phyloP scores from a whole-genome alignment of 2,329 filamentous ascomycete genomes.

The Pseudocercospora fijiensis region DNA sequence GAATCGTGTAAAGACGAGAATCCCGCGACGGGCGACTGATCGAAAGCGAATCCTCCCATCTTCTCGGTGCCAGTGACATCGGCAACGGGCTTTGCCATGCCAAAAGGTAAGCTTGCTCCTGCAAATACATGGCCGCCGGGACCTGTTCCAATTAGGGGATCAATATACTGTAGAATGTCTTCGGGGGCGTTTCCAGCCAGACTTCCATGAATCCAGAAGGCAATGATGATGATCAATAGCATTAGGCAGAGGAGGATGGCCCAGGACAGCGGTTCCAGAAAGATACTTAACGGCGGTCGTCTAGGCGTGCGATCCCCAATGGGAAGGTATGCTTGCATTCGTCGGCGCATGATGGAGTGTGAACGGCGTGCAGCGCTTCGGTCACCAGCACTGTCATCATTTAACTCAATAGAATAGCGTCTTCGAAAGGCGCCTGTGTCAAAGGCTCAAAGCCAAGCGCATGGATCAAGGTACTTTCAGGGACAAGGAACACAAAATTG shows the following conservation, averaged over 20 bases:
- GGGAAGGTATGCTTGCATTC: constrained; percentile 10
- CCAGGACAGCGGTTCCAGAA: constrained; percentile 19
- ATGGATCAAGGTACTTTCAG: not conserved
- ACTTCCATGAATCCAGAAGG: constrained; percentile 11
- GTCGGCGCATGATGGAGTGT: constrained; percentile 17
- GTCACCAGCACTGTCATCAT: constrained; percentile 6
- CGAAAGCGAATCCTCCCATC: constrained; percentile 51
- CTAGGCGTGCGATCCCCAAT: constrained; percentile 9
- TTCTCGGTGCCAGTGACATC: constrained; percentile 35
- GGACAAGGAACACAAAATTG: not conserved
- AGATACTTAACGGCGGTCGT: constrained; percentile 5
- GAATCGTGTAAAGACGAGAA: constrained; percentile 51
- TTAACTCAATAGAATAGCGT: not conserved
- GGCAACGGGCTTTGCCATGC: constrained; percentile 46
- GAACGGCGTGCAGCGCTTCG: constrained; percentile 14
- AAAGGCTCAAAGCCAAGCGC: not conserved
- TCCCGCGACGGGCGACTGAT: constrained; percentile 43
- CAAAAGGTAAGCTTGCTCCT: constrained; percentile 46
- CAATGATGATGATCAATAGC: constrained; percentile 15
- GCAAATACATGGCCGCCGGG: constrained; percentile 44
- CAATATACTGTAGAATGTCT: constrained; percentile 25
- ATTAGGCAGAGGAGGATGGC: constrained; percentile 14
- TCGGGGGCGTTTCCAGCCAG: constrained; percentile 33
- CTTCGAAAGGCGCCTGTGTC: constrained; percentile 1
- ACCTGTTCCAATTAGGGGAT: constrained; percentile 28